Percentiles rank a stretch among this genome's conserved stretches.
phyloP scores from a whole-genome alignment of 768 basidiomycete genomes.

The Russula emetica region DNA sequence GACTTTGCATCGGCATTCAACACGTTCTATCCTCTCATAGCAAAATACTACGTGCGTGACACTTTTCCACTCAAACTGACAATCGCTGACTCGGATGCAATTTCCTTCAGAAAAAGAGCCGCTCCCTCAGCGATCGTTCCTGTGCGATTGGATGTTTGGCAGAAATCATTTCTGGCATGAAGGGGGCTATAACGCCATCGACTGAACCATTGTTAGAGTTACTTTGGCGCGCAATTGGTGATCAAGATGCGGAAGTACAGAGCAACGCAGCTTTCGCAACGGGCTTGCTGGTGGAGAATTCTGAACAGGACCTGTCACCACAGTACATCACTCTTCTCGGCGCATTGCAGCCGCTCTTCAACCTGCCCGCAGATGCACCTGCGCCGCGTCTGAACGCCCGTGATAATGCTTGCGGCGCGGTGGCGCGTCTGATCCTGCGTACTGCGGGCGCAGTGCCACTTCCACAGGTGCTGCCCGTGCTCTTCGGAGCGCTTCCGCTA shows the following conservation, averaged over 20 bases:
- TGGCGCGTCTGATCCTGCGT: slow-evolving; percentile 80
- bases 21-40: slow-evolving; percentile 84
- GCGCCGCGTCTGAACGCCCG: slow-evolving; percentile 72
- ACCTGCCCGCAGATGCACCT: slow-evolving; percentile 57
- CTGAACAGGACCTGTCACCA: slow-evolving; percentile 69
- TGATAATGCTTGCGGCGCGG: slow-evolving; percentile 96
- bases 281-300: slow-evolving; percentile 87
- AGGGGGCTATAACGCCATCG: slow-evolving; percentile 75
- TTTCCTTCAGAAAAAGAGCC: slow-evolving; percentile 63
- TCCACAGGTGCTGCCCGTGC: slow-evolving; percentile 83
- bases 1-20: slow-evolving; percentile 80
- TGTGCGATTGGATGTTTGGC: slow-evolving; percentile 91
- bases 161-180: slow-evolving; percentile 93
- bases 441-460: slow-evolving; percentile 78
- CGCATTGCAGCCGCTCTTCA: slow-evolving; percentile 79
- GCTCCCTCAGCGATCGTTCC: slow-evolving; percentile 87
- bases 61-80: background rate
- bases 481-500: slow-evolving; percentile 78
- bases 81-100: background rate
- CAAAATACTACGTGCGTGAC: slow-evolving; percentile 81
- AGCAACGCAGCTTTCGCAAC: slow-evolving; percentile 95
- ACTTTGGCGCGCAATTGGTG: slow-evolving; percentile 76
- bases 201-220: slow-evolving; percentile 79
- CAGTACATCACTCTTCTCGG: slow-evolving; percentile 78
- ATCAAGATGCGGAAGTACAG: slow-evolving; percentile 87